Evolutionary conservation across 1,284 basidiomycete species (phyloP).

Genomic region (Lentinula novae-zelandiae): DNA sequence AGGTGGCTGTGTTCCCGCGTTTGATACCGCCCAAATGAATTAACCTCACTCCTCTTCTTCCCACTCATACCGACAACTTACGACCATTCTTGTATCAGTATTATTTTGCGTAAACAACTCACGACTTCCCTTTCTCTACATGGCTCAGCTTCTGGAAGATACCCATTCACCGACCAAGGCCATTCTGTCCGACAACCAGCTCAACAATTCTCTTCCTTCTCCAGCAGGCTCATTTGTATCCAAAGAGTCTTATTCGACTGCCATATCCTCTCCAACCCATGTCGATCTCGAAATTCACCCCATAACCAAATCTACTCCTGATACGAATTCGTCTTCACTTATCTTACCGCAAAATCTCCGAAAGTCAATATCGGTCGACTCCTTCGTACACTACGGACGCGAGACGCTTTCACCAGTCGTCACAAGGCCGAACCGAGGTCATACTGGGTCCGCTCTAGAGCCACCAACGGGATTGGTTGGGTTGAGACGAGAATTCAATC

Average conservation of each 20-base stretch:
- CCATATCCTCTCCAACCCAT: slow-evolving; percentile 9
- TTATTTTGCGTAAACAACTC: background rate
- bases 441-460: slow-evolving; percentile 28
- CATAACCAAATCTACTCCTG: background rate
- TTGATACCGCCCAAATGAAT: background rate
- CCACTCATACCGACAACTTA: background rate
- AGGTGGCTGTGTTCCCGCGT: background rate
- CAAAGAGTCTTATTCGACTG: slow-evolving; percentile 13
- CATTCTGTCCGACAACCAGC: background rate
- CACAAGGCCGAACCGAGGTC: slow-evolving; percentile 33
- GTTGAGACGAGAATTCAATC: slow-evolving; percentile 27
- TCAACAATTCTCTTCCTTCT: background rate
- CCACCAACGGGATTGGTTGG: slow-evolving; percentile 25
- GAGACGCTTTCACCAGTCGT: slow-evolving; percentile 28
- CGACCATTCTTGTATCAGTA: background rate
- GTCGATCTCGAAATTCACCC: slow-evolving; percentile 9
- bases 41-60: background rate
- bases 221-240: slow-evolving; percentile 10
- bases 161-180: background rate
- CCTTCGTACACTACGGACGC: slow-evolving; percentile 51
- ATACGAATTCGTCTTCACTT: background rate
- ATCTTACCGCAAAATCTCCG: slow-evolving; percentile 41
- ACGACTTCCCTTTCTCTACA: background rate
- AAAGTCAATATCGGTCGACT: slow-evolving; percentile 75
- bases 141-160: slow-evolving; percentile 2